Evolutionary conservation across 257 asterid species (phyloP).

Genomic region (Solanum bukasovii): DNA sequence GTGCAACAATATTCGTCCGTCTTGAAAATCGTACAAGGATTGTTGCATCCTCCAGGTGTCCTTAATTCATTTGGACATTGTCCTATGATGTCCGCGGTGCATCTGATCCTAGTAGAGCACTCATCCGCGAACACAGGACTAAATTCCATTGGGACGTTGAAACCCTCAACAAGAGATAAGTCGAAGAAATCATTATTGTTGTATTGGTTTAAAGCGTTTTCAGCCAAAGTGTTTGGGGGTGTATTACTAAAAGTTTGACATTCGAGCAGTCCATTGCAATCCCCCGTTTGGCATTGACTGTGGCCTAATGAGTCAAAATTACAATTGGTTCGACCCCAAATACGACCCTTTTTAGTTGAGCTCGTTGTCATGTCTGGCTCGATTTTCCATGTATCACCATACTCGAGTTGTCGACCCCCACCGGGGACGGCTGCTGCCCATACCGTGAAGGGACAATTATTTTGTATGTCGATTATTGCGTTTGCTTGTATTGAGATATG

Average conservation of each 20-base stretch:
- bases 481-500: neutral
- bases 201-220: conserved; percentile 21
- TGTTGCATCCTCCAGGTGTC: conserved; percentile 11
- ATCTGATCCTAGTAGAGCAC: conserved; percentile 2
- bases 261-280: conserved; percentile 29
- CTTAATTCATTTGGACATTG: conserved; percentile 1
- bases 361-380: conserved; percentile 1
- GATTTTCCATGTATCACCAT: conserved; percentile 16
- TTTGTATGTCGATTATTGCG: conserved; percentile 10
- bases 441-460: conserved; percentile 17
- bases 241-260: conserved; percentile 11
- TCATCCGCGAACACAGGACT: conserved; percentile 10
- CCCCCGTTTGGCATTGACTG: conserved; percentile 42
- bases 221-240: conserved; percentile 40
- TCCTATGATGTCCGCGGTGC: neutral
- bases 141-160: conserved; percentile 32
- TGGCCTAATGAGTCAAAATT: conserved; percentile 32
- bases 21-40: conserved; percentile 6
- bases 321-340: conserved; percentile 69
- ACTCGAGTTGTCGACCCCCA: conserved; percentile 21
- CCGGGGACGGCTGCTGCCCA: conserved; percentile 25
- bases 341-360: conserved; percentile 5
- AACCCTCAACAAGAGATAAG: conserved; percentile 35
- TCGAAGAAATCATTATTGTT: neutral
- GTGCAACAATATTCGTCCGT: conserved; percentile 3